A percentile compares a stretch with the other conserved stretches of the same genome.
Evolutionary conservation across 2,329 filamentous ascomycete genomes (phyloP).

Genomic region (Cladosporium sp.): DNA sequence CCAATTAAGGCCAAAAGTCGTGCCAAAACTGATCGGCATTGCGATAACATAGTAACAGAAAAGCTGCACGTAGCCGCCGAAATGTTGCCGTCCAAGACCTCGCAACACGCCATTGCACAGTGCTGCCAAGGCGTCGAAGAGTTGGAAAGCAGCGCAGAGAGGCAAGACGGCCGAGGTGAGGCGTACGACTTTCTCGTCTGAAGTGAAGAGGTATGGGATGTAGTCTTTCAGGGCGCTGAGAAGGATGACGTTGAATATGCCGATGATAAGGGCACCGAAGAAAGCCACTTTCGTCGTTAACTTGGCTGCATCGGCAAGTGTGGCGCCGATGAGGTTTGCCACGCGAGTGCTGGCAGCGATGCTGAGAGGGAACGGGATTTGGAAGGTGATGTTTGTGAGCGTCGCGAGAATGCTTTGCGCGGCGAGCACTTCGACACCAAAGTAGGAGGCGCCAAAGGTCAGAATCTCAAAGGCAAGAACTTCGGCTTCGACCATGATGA

Average conservation of each 20-base stretch:
- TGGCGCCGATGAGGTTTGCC: slow-evolving; percentile 85
- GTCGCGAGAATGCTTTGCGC: slow-evolving; percentile 53
- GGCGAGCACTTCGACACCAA: slow-evolving; percentile 71
- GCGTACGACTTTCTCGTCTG: slow-evolving; percentile 58
- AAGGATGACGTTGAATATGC: slow-evolving; percentile 68
- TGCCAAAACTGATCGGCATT: slow-evolving; percentile 73
- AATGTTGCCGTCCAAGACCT: slow-evolving; percentile 78
- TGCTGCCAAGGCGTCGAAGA: slow-evolving; percentile 75
- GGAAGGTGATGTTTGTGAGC: slow-evolving; percentile 23
- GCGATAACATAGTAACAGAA: slow-evolving; percentile 80
- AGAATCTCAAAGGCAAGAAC: slow-evolving; percentile 88
- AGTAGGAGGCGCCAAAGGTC: slow-evolving; percentile 73
- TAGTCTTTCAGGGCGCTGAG: slow-evolving; percentile 65
- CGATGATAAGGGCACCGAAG: slow-evolving; percentile 62
- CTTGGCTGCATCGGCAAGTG: slow-evolving; percentile 72
- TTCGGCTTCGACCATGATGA: slow-evolving; percentile 90
- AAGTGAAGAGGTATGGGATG: slow-evolving; percentile 72
- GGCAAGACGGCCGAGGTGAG: slow-evolving; percentile 67
- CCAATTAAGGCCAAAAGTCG: slow-evolving; percentile 72
- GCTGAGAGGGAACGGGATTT: slow-evolving; percentile 72
- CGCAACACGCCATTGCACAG: slow-evolving; percentile 79
- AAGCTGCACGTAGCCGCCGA: slow-evolving; percentile 83
- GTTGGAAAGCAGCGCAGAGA: slow-evolving; percentile 78
- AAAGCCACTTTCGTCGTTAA: slow-evolving; percentile 72
- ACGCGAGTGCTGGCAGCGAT: slow-evolving; percentile 85